Conservation (phyloP, 2,329 filamentous ascomycete genomes). For the Lecanicillium sp. region DNA sequence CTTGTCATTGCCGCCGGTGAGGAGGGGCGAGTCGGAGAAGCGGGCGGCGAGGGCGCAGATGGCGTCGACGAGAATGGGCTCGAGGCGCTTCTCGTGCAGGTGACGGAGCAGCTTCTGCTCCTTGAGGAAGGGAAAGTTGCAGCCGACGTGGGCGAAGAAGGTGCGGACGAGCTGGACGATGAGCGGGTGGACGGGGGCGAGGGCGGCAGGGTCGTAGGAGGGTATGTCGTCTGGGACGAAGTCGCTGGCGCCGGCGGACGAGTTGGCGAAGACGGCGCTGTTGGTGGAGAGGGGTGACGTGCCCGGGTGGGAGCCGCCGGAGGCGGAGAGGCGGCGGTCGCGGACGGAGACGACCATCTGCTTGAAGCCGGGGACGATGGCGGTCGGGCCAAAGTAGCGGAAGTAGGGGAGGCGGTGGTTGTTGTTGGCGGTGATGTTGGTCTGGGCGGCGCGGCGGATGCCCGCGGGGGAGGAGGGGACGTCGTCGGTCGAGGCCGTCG, state of each 20-base stretch:
- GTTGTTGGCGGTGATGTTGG: constrained; percentile 36
- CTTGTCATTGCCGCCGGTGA: constrained; percentile 43
- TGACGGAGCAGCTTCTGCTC: constrained; percentile 66
- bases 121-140: constrained; percentile 78
- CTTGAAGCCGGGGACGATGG: constrained; percentile 86
- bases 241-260: constrained; percentile 37
- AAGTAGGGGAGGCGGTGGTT: constrained; percentile 77
- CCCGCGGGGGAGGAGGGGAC: constrained; percentile 33
- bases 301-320: constrained; percentile 48
- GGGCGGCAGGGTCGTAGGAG: constrained; percentile 69
- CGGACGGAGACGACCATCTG: constrained; percentile 81
- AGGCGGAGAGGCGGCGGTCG: constrained; percentile 55
- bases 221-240: constrained; percentile 52
- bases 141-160: constrained; percentile 78
- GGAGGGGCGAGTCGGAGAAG: constrained; percentile 59
- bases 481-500: constrained; percentile 20
- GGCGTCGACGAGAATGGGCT: constrained; percentile 79
- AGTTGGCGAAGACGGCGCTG: constrained; percentile 30
- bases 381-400: constrained; percentile 83
- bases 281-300: constrained; percentile 42
- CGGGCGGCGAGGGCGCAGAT: constrained; percentile 77
- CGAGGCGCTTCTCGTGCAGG: constrained; percentile 72
- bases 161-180: constrained; percentile 72
- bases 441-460: constrained; percentile 42
- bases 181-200: constrained; percentile 63